These are phyloP conservation scores for Mycena crocata DNA, from an alignment of 768 basidiomycete species.

Conservation along the genomic window DNA sequence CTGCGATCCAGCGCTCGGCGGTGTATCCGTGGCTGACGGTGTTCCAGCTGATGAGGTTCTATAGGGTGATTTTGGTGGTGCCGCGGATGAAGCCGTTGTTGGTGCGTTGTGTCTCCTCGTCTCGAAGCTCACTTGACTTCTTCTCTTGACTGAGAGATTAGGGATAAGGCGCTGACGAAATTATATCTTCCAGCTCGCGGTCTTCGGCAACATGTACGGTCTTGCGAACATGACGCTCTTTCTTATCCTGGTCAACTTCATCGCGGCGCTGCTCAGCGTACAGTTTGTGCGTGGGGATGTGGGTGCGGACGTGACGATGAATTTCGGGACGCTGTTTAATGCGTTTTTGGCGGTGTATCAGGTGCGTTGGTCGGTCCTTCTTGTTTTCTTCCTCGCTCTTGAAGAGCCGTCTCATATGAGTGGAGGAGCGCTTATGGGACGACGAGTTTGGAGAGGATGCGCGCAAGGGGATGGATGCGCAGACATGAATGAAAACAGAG, in stretches of 20 bases:
- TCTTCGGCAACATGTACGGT: conserved; percentile 94
- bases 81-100: conserved; percentile 91
- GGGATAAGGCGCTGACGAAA: conserved; percentile 19
- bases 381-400: neutral
- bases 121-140: too few relatives aligned
- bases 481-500: too few relatives aligned
- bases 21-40: conserved; percentile 92
- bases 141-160: too few relatives aligned
- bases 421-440: too few relatives aligned
- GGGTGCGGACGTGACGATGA: conserved; percentile 61
- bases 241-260: conserved; percentile 86
- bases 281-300: conserved; percentile 92
- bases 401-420: too few relatives aligned
- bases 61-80: conserved; percentile 90
- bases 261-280: conserved; percentile 84
- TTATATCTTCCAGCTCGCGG: conserved; percentile 66
- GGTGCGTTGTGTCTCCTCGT: too few relatives aligned
- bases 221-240: conserved; percentile 93
- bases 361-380: conserved; percentile 48
- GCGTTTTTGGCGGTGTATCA: conserved; percentile 90
- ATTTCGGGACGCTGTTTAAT: conserved; percentile 87
- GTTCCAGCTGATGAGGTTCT: conserved; percentile 89
- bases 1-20: conserved; percentile 69
- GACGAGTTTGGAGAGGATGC: too few relatives aligned
- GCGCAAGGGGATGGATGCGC: too few relatives aligned